Conservation (phyloP, 2,329 filamentous ascomycete genomes). For the Periconia sp. region DNA sequence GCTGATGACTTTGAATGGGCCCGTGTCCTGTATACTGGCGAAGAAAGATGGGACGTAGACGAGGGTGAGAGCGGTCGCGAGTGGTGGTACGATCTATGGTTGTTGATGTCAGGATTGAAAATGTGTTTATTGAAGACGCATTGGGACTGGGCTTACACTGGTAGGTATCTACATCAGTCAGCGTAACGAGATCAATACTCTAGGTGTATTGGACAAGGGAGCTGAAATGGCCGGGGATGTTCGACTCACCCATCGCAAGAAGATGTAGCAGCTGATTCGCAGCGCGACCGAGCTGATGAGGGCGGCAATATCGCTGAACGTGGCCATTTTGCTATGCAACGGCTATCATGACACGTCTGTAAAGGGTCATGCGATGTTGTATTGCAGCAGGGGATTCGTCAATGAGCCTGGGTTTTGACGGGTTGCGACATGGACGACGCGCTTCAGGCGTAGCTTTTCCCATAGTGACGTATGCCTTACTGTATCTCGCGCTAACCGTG, state of each 20-base stretch:
- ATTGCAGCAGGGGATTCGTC: slow-evolving; percentile 3
- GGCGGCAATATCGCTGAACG: slow-evolving; percentile 37
- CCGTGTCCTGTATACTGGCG: slow-evolving; percentile 58
- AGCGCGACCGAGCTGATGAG: slow-evolving; percentile 53
- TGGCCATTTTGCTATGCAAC: slow-evolving; percentile 30
- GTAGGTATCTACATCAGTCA: slow-evolving; percentile 33
- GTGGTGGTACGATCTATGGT: slow-evolving; percentile 42
- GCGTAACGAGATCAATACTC: slow-evolving; percentile 1
- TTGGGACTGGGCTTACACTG: slow-evolving; percentile 22
- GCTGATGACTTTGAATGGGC: slow-evolving; percentile 59
- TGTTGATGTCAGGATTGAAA: neutral
- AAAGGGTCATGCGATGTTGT: slow-evolving; percentile 7
- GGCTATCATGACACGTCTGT: slow-evolving; percentile 10
- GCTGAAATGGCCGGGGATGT: neutral
- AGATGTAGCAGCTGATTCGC: slow-evolving; percentile 57
- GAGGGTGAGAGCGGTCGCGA: slow-evolving; percentile 64
- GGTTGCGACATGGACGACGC: neutral
- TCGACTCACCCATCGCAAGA: slow-evolving; percentile 62
- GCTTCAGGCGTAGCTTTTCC: no score
- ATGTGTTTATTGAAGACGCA: neutral
- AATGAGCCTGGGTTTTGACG: neutral
- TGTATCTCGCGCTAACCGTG: neutral
- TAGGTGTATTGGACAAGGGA: neutral
- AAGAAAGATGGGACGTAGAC: slow-evolving; percentile 68
- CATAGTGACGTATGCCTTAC: no score